A percentile compares a stretch with the other conserved stretches of the same genome.
phyloP scores from a whole-genome alignment of 768 basidiomycete genomes.

The Lactarius hatsudake region DNA sequence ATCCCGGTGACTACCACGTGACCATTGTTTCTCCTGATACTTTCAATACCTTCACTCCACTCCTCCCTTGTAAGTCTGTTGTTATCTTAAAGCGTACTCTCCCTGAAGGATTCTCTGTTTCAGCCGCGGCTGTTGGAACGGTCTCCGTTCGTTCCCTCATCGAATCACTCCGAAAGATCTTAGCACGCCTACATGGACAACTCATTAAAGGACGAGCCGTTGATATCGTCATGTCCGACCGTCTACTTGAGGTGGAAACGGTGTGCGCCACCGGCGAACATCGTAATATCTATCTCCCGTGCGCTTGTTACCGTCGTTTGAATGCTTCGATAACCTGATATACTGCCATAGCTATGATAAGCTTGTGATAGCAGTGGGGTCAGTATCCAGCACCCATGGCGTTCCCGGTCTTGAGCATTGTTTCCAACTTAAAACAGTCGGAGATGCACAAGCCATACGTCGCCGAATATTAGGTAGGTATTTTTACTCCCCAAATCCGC shows the following conservation, averaged over 20 bases:
- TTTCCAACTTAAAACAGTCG: constrained; percentile 90
- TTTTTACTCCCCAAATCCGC: not conserved
- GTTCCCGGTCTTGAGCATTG: constrained; percentile 92
- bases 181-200: constrained; percentile 89
- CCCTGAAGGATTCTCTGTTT: not conserved
- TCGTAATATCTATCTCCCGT: constrained; percentile 82
- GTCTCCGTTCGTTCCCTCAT: constrained; percentile 90
- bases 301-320: constrained; percentile 32
- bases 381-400: constrained; percentile 87
- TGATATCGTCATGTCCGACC: constrained; percentile 86
- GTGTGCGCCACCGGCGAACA: constrained; percentile 49
- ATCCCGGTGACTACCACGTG: constrained; percentile 86
- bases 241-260: constrained; percentile 82
- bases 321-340: not conserved
- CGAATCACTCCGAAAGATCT: constrained; percentile 91
- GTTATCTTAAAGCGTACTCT: not conserved
- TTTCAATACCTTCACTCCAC: constrained; percentile 90
- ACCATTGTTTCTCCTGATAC: constrained; percentile 85
- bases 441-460: constrained; percentile 87
- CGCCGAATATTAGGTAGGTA: constrained; percentile 75
- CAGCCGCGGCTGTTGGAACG: constrained; percentile 92
- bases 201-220: constrained; percentile 77
- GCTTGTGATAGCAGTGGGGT: constrained; percentile 87
- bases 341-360: constrained; percentile 70
- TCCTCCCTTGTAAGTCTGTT: constrained; percentile 70